These are phyloP conservation scores for Reutealis trisperma DNA, from an alignment of 345 rosid species.

Conservation along the genomic window DNA sequence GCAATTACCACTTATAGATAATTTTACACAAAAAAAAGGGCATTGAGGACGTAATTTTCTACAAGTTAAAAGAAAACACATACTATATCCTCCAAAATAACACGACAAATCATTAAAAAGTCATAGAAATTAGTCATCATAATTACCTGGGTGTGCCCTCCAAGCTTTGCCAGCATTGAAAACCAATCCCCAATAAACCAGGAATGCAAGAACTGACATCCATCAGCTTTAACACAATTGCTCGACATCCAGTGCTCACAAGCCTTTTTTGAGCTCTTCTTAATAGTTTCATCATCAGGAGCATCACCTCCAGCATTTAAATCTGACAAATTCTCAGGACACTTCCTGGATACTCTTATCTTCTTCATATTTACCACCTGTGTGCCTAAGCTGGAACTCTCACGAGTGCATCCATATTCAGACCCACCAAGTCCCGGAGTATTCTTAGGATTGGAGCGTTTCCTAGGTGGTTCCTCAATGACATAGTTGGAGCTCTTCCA, in stretches of 20 bases:
- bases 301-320: not conserved
- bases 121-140: not conserved
- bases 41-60: no score
- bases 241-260: conserved; percentile 33
- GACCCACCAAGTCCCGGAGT: not conserved
- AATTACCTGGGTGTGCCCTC: conserved; percentile 39
- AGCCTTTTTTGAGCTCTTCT: conserved; percentile 3
- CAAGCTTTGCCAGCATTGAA: conserved; percentile 36
- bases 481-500: not conserved
- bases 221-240: conserved; percentile 32
- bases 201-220: conserved; percentile 33
- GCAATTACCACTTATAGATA: not conserved
- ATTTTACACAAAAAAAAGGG: not conserved
- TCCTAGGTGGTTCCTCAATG: not conserved
- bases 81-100: not conserved
- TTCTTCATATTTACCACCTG: not conserved
- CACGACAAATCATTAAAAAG: not conserved
- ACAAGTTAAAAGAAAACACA: not conserved
- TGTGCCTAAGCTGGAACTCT: not conserved
- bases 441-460: not conserved
- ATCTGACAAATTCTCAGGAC: not conserved
- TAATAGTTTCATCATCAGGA: conserved; percentile 6
- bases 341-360: not conserved
- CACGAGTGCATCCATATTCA: not conserved
- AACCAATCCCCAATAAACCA: conserved; percentile 36